phyloP scores from a whole-genome alignment of 192 early-diverging fungal genomes.

The Coemansia sp. region DNA sequence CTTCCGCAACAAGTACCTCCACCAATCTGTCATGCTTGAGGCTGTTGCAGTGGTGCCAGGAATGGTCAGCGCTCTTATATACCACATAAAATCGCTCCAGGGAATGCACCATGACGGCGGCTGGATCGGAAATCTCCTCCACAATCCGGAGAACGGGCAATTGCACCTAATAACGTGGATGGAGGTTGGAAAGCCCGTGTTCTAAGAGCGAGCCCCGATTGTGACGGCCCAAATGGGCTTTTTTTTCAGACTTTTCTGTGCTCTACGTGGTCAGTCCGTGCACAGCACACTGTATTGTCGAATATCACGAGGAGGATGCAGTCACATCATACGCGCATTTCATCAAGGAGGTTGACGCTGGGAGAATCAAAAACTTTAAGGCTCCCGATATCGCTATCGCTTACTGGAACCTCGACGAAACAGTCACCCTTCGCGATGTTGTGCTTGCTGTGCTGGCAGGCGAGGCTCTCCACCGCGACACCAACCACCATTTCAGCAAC shows the following conservation, averaged over 20 bases:
- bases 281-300: slow-evolving; percentile 83
- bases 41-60: slow-evolving; percentile 81
- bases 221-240: slow-evolving; percentile 81
- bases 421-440: slow-evolving; percentile 77
- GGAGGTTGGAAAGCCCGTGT: slow-evolving; percentile 64
- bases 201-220: slow-evolving; percentile 67
- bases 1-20: slow-evolving; percentile 74
- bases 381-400: slow-evolving; percentile 85
- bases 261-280: slow-evolving; percentile 77
- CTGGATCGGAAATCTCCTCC: slow-evolving; percentile 86
- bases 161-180: slow-evolving; percentile 80
- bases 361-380: slow-evolving; percentile 65
- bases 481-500: slow-evolving; percentile 85
- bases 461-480: slow-evolving; percentile 86
- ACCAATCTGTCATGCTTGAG: slow-evolving; percentile 77
- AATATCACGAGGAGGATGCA: slow-evolving; percentile 93
- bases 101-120: slow-evolving; percentile 81
- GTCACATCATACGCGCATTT: slow-evolving; percentile 88
- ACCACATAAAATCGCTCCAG: slow-evolving; percentile 78
- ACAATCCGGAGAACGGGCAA: slow-evolving; percentile 91
- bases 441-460: slow-evolving; percentile 86
- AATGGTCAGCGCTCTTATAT: slow-evolving; percentile 82
- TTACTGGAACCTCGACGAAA: slow-evolving; percentile 73
- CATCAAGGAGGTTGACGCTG: slow-evolving; percentile 79
- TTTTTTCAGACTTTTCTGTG: slow-evolving; percentile 83